Evolutionary conservation across 768 basidiomycete genomes (phyloP).

Genomic region (Mycena filopes): DNA sequence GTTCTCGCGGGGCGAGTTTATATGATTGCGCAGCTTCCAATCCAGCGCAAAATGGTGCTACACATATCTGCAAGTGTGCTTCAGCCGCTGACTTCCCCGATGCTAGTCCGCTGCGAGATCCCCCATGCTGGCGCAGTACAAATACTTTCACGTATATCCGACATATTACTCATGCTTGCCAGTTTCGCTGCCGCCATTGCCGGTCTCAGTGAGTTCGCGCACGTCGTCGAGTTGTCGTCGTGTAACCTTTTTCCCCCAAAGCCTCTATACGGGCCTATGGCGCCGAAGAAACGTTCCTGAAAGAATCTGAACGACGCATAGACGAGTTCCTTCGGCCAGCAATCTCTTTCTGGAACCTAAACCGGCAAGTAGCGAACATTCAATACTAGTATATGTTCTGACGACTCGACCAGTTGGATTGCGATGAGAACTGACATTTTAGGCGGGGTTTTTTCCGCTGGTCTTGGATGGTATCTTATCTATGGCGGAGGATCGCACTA

Average conservation of each 20-base stretch:
- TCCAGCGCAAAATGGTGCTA: constrained; percentile 68
- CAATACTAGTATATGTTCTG: neutral
- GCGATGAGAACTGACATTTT: constrained; percentile 36
- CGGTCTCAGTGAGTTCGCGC: constrained; percentile 46
- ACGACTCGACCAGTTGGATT: constrained; percentile 50
- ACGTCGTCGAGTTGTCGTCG: no score
- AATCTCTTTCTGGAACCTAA: constrained; percentile 58
- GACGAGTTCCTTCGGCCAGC: constrained; percentile 57
- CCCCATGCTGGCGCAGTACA: constrained; percentile 40
- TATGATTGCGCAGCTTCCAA: constrained; percentile 64
- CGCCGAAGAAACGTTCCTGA: constrained; percentile 55
- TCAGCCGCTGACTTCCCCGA: constrained; percentile 35
- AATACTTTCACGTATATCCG: constrained; percentile 38
- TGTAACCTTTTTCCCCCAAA: neutral
- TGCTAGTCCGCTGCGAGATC: constrained; percentile 29
- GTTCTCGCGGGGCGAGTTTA: constrained; percentile 59
- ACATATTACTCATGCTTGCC: no score
- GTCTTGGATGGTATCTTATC: constrained; percentile 62
- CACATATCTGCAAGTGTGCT: constrained; percentile 55
- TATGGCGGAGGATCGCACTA: constrained; percentile 44
- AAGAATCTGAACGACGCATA: constrained; percentile 55
- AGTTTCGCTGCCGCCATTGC: constrained; percentile 60
- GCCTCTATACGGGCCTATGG: constrained; percentile 64
- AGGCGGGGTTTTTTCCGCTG: constrained; percentile 61
- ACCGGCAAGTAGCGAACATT: constrained; percentile 44